Evolutionary conservation across 306 rosid species (phyloP).

Genomic region (Styphnolobium japonicum): DNA sequence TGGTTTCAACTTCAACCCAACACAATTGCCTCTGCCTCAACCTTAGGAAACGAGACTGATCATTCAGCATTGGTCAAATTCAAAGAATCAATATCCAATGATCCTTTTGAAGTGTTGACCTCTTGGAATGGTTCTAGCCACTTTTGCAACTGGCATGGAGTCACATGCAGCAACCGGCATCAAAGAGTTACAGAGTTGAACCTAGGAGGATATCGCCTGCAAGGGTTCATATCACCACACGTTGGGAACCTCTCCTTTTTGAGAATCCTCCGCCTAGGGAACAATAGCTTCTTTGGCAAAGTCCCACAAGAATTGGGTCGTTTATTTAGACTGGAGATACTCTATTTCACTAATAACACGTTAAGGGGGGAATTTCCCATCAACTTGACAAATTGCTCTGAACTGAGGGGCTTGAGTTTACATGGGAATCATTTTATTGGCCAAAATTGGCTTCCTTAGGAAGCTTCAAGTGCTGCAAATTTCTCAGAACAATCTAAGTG

Average conservation of each 20-base stretch:
- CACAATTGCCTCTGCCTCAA: neutral
- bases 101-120: too few relatives aligned
- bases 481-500: too few relatives aligned
- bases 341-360: neutral
- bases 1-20: neutral
- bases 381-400: slow-evolving; percentile 11
- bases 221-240: slow-evolving; percentile 22
- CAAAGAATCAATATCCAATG: neutral
- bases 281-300: neutral
- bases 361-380: slow-evolving; percentile 9
- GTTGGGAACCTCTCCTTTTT: slow-evolving; percentile 27
- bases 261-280: neutral
- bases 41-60: neutral
- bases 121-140: too few relatives aligned
- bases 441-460: neutral
- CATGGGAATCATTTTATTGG: neutral
- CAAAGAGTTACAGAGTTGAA: slow-evolving; percentile 14
- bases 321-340: neutral
- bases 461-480: neutral
- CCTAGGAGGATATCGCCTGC: neutral
- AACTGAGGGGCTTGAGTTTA: neutral
- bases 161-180: neutral
- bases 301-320: too few relatives aligned
- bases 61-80: slow-evolving; percentile 3
- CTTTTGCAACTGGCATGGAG: too few relatives aligned